Evolutionary conservation across 1,284 basidiomycete genomes (phyloP), one percentile per base, ranked within the genome.

Genomic region (Agroathelia rolfsii): DNA sequence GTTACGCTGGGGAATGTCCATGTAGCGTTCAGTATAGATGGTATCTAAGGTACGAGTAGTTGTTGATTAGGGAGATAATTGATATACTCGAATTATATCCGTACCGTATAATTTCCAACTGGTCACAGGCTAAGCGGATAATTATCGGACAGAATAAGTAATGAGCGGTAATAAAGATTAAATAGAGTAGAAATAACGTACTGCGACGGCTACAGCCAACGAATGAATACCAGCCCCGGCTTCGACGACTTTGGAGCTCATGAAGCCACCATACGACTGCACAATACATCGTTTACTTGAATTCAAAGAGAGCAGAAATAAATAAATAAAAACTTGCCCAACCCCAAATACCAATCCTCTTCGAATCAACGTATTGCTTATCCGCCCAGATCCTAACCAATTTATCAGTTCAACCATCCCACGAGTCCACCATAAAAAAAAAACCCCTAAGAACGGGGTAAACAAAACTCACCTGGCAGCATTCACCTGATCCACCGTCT

Each of bases 1-100:
- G 54, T 98, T 97, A 10, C 69, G 59, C 9, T 62, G 51, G 0
- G 89, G 90, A 15, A 83, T 68, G 45, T 81, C 79, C 89, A 97
- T 92, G 64, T 96, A 97, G n/a, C 94, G 78, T 50, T 97, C 93
- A 2, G 94, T 96, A 55, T 92, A 90, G 34, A 92, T 77, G 5
- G 85, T 81, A 58, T 86, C 84, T 85, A 48, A 22, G n/a, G n/a
- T 17, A 28, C 37, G 35, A 29, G 36, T 29, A 8, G 42, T 28
- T 20, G 30, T 27, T 17, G 8, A 21, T 28, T 21, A 11, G 8
- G 12, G 39, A 34, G 24, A 14, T 21, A 27, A 29, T 49, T 51
- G 41, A 44, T 43, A 10, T 47, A 58, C 68, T 61, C n/a, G n/a
- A n/a, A n/a, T n/a, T n/a, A n/a, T n/a, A n/a, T n/a, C n/a, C n/a